Evolutionary conservation across 2,329 filamentous ascomycete genomes (phyloP).

Genomic region (Pseudogymnoascus destructans): DNA sequence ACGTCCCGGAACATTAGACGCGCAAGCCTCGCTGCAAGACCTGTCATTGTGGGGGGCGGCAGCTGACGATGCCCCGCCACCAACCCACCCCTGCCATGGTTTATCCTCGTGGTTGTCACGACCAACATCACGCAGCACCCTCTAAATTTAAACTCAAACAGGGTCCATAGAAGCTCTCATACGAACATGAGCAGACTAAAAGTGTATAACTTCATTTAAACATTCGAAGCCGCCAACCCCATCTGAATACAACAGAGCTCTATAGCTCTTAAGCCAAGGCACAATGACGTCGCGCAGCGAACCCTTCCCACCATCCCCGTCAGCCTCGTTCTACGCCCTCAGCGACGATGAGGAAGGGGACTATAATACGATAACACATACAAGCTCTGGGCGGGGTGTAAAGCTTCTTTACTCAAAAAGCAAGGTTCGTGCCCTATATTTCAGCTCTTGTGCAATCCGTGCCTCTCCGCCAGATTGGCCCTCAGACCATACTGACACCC

Average conservation of each 20-base stretch:
- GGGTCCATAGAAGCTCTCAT: neutral
- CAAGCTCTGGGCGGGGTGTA: slow-evolving; percentile 64
- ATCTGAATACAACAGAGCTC: neutral
- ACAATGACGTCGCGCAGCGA: slow-evolving; percentile 23
- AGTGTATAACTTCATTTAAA: neutral
- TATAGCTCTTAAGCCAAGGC: slow-evolving; percentile 6
- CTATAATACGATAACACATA: slow-evolving; percentile 85
- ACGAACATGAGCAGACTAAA: neutral
- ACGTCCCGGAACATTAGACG: neutral
- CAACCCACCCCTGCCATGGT: slow-evolving; percentile 5
- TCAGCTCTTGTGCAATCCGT: slow-evolving; percentile 16
- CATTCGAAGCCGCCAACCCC: neutral
- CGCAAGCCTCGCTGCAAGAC: neutral
- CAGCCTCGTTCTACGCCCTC: slow-evolving; percentile 85
- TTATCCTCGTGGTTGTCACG: slow-evolving; percentile 2
- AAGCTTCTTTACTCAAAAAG: slow-evolving; percentile 94
- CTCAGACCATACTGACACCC: slow-evolving; percentile 18
- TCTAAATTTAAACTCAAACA: neutral
- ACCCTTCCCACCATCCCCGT: slow-evolving; percentile 48
- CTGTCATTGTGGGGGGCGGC: slow-evolving; percentile 8
- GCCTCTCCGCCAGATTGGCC: slow-evolving; percentile 10
- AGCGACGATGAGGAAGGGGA: slow-evolving; percentile 93
- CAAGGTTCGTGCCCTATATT: slow-evolving; percentile 50
- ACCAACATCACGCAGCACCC: neutral
- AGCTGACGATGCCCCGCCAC: slow-evolving; percentile 10